Evolutionary conservation across 331 rosid genomes (phyloP).

Genomic region (Cucumis variabilis): DNA sequence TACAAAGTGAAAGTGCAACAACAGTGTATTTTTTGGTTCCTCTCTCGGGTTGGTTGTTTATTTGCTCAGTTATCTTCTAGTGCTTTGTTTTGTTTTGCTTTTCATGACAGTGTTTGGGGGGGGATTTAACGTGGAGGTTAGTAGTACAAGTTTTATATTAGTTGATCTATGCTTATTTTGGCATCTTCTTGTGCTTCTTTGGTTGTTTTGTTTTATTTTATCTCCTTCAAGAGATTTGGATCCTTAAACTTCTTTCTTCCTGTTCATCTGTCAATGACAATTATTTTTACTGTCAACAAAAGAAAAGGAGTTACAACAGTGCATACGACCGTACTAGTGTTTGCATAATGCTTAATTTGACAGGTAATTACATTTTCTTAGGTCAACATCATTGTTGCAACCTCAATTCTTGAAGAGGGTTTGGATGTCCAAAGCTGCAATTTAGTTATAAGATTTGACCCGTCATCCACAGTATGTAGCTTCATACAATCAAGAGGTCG

Average conservation of each 20-base stretch:
- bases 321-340: background rate
- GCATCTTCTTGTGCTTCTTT: background rate
- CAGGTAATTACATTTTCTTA: slow-evolving; percentile 36
- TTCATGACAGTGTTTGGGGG: too few relatives aligned
- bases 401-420: slow-evolving; percentile 97
- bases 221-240: background rate
- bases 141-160: too few relatives aligned
- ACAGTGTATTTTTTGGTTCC: background rate
- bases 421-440: slow-evolving; percentile 92
- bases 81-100: too few relatives aligned
- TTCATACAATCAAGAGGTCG: slow-evolving; percentile 96
- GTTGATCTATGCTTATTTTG: too few relatives aligned
- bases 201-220: background rate
- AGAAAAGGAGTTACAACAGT: background rate
- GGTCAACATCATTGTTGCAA: slow-evolving; percentile 92
- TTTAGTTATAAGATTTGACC: slow-evolving; percentile 91
- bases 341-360: slow-evolving; percentile 27
- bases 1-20: background rate
- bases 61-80: background rate
- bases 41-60: background rate
- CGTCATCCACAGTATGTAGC: slow-evolving; percentile 80
- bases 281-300: background rate
- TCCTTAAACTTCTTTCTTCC: background rate
- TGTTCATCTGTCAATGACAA: background rate
- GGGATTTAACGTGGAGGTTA: too few relatives aligned